Evolutionary conservation across 768 basidiomycete species (phyloP), one percentile per base, ranked within the genome.

Genomic region (Leucocoprinus birnbaumii): DNA sequence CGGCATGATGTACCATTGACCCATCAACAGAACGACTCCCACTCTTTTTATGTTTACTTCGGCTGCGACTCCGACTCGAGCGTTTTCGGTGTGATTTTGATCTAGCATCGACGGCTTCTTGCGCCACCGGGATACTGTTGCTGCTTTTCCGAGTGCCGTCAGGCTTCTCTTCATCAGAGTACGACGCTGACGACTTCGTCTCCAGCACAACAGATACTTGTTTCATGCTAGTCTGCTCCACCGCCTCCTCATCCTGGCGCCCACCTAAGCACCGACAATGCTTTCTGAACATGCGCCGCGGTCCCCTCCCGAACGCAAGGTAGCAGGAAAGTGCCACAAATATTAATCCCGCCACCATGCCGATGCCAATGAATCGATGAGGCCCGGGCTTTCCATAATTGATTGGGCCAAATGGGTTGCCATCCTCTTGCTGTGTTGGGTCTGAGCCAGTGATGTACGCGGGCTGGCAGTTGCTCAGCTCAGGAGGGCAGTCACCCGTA

Each of bases 311-410:
- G 42, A 68, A 66, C 53, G 57, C 54, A 22, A 73, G n/a, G 72
- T 74, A 81, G n/a, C 71, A 41, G n/a, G 65, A 49, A 24, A 74
- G 40, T 3, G 58, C 68, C 35, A 78, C 49, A 50, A 79, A 34
- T 40, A 68, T 44, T 55, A 77, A 45, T 27, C 65, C 68, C 14
- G 60, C 63, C 37, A 77, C 76, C 63, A 78, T 74, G 44, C 62
- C 67, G 40, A 79, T 68, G 14, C 79, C 79, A 58, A 80, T 78
- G 60, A 70, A 78, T 41, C 76, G 67, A 47, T 76, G 73, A 11
- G 71, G 53, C 8, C 74, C 75, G 16, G 54, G 47, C 31, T 55
- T 55, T 21, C 63, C 63, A 49, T 61, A 69, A 18, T 66, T 57
- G n/a, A 60, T 21, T 0, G 66, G 62, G 3, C 63, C 63, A 10